Evolutionary conservation across 306 rosid species (phyloP), one percentile per base, ranked within the genome.

Genomic region (Trifolium fragiferum): DNA sequence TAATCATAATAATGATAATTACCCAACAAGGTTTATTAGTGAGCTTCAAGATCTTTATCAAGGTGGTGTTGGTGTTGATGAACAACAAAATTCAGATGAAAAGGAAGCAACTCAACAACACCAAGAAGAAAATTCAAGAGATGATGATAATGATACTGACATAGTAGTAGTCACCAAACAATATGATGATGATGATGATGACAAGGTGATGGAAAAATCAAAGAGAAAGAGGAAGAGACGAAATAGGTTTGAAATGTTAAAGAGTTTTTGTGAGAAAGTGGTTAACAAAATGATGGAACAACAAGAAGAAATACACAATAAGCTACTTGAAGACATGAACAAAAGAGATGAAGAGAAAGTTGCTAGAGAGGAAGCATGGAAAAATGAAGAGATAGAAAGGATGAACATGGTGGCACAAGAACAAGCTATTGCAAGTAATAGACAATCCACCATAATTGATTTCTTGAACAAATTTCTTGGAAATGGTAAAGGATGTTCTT

Each of bases 401-500:
- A 83, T 93, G 89, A 88, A 93, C 77, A 85, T 75, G 76, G 86
- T 93, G 90, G 89, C 90, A 10, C 84, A 76, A 11, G 93, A 93
- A 23, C 93, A 87, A 80, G 86, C 87, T 2, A 16, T 85, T 54
- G 92, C 96, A 0, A 81, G 87, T 5, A 87, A 90, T 33, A 83
- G 93, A 53, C 98, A 93, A 19, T 75, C 90, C 43, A 69, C 84
- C 50, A 86, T 93, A 6, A 86, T 86, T 33, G 78, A 89, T 38
- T 86, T 93, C 74, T 75, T 93, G 70, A 88, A 89, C 63, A 90
- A 89, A 72, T 82, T 81, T 64, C 50, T 25, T 14, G 63, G 13
- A 44, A 30, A 60, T 18, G 30, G 20, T 5, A 3, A 41, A 75
- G 58, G 38, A 73, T 8, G 67, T 53, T 32, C 18, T 67, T 33